phyloP scores from a whole-genome alignment of 2,329 filamentous ascomycete genomes.

The Aspergillus sclerotialis region DNA sequence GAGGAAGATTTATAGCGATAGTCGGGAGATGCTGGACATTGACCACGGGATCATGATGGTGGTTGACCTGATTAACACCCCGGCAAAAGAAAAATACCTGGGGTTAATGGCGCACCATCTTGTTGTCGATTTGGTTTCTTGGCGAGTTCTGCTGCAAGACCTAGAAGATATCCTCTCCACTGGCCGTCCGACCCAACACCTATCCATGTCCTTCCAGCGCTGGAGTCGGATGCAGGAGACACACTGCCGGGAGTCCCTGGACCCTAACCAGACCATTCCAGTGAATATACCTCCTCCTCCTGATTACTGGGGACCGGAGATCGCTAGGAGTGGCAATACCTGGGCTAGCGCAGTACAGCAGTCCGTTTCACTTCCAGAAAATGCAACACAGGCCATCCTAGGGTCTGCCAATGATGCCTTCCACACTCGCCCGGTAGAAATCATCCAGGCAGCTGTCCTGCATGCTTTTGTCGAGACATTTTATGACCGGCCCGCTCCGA shows the following conservation, averaged over 20 bases:
- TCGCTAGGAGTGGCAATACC: constrained; percentile 1
- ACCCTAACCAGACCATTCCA: constrained; percentile 54
- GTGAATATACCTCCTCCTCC: constrained; percentile 12
- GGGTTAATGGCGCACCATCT: constrained; percentile 4
- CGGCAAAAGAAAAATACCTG: neutral
- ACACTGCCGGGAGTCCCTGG: constrained; percentile 68
- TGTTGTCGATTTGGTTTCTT: constrained; percentile 5
- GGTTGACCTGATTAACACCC: neutral
- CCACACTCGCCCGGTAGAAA: constrained; percentile 6
- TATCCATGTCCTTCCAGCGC: constrained; percentile 3
- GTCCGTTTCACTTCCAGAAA: constrained; percentile 2
- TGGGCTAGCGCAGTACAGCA: constrained; percentile 3
- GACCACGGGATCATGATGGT: neutral
- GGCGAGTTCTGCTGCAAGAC: constrained; percentile 5
- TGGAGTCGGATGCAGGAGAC: constrained; percentile 32
- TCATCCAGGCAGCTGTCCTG: constrained; percentile 8
- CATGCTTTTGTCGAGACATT: constrained; percentile 10
- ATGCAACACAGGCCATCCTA: constrained; percentile 2
- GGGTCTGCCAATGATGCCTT: constrained; percentile 1
- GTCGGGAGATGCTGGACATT: neutral
- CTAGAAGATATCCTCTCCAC: neutral
- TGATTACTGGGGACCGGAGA: constrained; percentile 39
- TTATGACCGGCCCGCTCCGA: constrained; percentile 7
- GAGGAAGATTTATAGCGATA: neutral
- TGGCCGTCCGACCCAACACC: neutral